phyloP scores from a whole-genome alignment of 192 early-diverging fungal species.

The Coemansia furcata region DNA sequence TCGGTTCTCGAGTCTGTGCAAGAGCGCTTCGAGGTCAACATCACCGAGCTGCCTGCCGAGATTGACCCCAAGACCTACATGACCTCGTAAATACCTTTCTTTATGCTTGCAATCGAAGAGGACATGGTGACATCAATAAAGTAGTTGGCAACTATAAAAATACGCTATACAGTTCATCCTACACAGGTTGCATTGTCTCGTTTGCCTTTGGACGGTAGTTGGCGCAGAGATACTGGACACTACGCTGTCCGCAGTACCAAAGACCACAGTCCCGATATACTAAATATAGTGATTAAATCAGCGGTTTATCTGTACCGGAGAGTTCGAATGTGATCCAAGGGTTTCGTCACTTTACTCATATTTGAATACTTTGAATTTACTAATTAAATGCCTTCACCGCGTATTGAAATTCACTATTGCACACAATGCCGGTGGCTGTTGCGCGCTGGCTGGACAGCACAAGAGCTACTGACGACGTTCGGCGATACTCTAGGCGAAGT shows the following conservation, averaged over 20 bases:
- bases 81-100: no score
- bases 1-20: conserved; percentile 80
- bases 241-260: no score
- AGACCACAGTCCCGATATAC: no score
- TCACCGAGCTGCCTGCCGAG: conserved; percentile 80
- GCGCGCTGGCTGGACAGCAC: conserved; percentile 67
- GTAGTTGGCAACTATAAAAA: no score
- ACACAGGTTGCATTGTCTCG: no score
- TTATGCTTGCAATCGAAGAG: no score
- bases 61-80: conserved; percentile 59
- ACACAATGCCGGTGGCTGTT: conserved; percentile 59
- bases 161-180: no score
- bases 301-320: background rate
- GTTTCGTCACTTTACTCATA: background rate
- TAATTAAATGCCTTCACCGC: conserved; percentile 20
- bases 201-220: no score
- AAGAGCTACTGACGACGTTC: conserved; percentile 70
- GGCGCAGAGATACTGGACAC: no score
- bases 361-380: background rate
- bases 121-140: no score
- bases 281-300: background rate
- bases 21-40: conserved; percentile 93
- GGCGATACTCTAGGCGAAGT: conserved; percentile 62
- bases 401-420: conserved; percentile 56
- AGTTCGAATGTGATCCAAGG: background rate